phyloP scores from a whole-genome alignment of 2,329 filamentous ascomycete species.

The Apiospora phragmitis region DNA sequence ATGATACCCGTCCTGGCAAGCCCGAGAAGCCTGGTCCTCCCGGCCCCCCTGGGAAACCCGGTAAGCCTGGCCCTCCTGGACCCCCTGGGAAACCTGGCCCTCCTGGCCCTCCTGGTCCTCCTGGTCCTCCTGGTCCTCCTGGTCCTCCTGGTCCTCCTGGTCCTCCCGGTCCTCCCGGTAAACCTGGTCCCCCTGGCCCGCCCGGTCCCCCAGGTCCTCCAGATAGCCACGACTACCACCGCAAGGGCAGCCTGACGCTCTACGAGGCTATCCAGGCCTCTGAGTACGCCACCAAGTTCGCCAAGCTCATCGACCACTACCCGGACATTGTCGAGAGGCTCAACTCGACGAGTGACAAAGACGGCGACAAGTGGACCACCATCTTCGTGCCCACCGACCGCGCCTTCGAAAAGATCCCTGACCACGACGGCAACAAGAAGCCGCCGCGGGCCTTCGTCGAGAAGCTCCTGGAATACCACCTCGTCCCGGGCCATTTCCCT shows the following conservation, averaged over 20 bases:
- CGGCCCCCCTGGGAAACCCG: neutral
- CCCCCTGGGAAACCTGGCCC: neutral
- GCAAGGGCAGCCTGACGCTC: slow-evolving; percentile 59
- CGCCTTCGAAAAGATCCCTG: slow-evolving; percentile 67
- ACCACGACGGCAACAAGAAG: slow-evolving; percentile 46
- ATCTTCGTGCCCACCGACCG: slow-evolving; percentile 77
- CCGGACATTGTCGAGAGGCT: slow-evolving; percentile 70
- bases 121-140: neutral
- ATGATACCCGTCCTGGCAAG: neutral
- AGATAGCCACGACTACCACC: slow-evolving; percentile 26
- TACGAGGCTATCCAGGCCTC: slow-evolving; percentile 77
- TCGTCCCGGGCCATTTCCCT: slow-evolving; percentile 67
- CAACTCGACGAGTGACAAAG: slow-evolving; percentile 71
- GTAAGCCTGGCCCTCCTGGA: neutral
- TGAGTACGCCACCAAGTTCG: slow-evolving; percentile 77
- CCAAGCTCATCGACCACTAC: slow-evolving; percentile 72
- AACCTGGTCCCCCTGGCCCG: neutral
- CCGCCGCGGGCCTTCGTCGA: slow-evolving; percentile 71
- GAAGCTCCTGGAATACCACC: slow-evolving; percentile 72
- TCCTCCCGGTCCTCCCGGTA: neutral
- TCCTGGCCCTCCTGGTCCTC: neutral
- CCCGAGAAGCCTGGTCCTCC: neutral
- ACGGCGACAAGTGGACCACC: slow-evolving; percentile 60
- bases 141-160: neutral
- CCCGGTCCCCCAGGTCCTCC: neutral